A percentile compares a stretch with the other conserved stretches of the same genome.
Conservation (phyloP, 2,329 filamentous ascomycete genomes). For the Ascochyta clinopodiicola region DNA sequence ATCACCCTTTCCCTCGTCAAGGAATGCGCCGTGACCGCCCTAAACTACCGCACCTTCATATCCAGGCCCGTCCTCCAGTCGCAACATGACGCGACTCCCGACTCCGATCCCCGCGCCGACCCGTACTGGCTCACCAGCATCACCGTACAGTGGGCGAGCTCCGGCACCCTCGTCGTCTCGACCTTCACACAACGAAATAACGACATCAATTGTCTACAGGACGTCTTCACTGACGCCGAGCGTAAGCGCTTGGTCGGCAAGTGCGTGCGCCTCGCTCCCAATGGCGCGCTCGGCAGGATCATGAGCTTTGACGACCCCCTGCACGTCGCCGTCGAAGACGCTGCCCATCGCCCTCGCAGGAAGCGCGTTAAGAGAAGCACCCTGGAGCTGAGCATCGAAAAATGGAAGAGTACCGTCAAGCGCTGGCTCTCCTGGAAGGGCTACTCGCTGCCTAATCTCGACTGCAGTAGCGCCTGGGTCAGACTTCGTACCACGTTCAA, state of each 20-base stretch:
- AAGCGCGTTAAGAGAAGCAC: conserved; percentile 36
- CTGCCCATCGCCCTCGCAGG: conserved; percentile 22
- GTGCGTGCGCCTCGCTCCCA: conserved; percentile 46
- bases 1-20: conserved; percentile 44
- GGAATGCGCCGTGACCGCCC: conserved; percentile 39
- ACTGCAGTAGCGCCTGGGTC: conserved; percentile 39
- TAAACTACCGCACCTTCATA: conserved; percentile 48
- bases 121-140: conserved; percentile 39
- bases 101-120: conserved; percentile 4
- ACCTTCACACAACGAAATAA: conserved; percentile 32
- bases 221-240: conserved; percentile 19
- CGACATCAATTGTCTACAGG: conserved; percentile 33
- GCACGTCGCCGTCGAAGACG: conserved; percentile 28
- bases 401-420: conserved; percentile 43
- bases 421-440: conserved; percentile 48
- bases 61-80: conserved; percentile 28
- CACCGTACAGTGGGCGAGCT: conserved; percentile 43
- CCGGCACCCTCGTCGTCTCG: conserved; percentile 43
- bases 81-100: conserved; percentile 5
- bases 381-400: conserved; percentile 40
- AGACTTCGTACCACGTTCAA: conserved; percentile 35
- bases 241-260: conserved; percentile 30
- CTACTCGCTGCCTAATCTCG: conserved; percentile 35
- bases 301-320: conserved; percentile 41
- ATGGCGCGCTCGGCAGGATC: conserved; percentile 40